Evolutionary conservation across 192 early-diverging fungal species (phyloP).

Genomic region (Obelidium mucronatum): DNA sequence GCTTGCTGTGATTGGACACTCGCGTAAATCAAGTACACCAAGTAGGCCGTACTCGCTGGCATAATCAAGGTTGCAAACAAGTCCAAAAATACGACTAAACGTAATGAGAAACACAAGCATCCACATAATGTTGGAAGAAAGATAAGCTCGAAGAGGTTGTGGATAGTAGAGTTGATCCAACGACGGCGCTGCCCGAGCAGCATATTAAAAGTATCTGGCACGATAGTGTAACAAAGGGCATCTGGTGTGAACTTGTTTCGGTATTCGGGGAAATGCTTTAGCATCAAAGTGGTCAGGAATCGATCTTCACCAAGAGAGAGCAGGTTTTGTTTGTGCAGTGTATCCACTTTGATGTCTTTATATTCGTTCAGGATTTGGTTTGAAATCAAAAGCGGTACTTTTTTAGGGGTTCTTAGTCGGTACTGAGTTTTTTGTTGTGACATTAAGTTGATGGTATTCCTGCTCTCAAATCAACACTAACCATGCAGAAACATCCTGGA

Average conservation of each 20-base stretch:
- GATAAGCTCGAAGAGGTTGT: constrained; percentile 95
- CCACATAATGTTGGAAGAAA: constrained; percentile 95
- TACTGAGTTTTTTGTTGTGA: constrained; percentile 52
- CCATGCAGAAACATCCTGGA: constrained; percentile 98
- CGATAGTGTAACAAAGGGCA: constrained; percentile 91
- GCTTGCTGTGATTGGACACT: constrained; percentile 34
- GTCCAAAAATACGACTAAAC: constrained; percentile 95
- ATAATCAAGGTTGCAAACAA: constrained; percentile 90
- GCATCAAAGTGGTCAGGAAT: constrained; percentile 76
- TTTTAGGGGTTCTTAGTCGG: constrained; percentile 85
- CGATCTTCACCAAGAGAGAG: constrained; percentile 96
- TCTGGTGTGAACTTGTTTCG: constrained; percentile 93
- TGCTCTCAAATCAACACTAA: constrained; percentile 83
- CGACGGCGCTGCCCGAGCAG: constrained; percentile 94
- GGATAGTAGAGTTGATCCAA: constrained; percentile 99
- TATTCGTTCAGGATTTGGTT: constrained; percentile 91
- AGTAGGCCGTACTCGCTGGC: constrained; percentile 88
- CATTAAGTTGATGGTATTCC: constrained; percentile 80
- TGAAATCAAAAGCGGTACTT: constrained; percentile 85
- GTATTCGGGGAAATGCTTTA: constrained; percentile 95
- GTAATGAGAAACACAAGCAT: constrained; percentile 97
- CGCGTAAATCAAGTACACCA: constrained; percentile 59
- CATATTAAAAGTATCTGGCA: constrained; percentile 88
- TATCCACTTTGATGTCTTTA: constrained; percentile 88
- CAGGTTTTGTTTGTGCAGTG: constrained; percentile 97